Conservation (phyloP, 352 stramenopile species). For the Globisporangium rhizosaccharum region DNA sequence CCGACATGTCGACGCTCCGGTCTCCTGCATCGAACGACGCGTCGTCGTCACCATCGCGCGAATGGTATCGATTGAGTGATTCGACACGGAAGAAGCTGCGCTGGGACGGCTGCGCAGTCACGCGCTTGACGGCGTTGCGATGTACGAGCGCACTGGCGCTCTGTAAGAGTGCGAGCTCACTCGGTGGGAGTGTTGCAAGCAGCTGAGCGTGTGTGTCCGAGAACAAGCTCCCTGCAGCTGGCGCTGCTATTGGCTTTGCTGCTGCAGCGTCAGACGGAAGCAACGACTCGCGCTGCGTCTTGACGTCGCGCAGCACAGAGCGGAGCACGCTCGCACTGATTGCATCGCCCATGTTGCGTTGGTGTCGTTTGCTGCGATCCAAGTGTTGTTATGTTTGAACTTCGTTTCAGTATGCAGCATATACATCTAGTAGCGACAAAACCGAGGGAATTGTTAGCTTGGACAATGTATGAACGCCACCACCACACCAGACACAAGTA, state of each 20-base stretch:
- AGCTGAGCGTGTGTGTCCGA: conserved; percentile 41
- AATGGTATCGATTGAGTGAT: conserved; percentile 55
- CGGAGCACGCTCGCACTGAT: conserved; percentile 32
- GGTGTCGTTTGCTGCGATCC: background rate
- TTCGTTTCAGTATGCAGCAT: background rate
- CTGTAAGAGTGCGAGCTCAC: conserved; percentile 47
- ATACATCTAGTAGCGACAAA: too few relatives aligned
- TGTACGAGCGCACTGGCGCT: conserved; percentile 50
- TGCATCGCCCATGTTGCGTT: conserved; percentile 4
- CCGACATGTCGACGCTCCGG: conserved; percentile 8
- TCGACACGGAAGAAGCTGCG: conserved; percentile 61
- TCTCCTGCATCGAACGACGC: background rate
- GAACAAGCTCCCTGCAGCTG: conserved; percentile 13
- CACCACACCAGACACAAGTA: too few relatives aligned
- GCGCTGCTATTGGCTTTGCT: background rate
- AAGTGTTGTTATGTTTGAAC: too few relatives aligned
- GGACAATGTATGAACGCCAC: too few relatives aligned
- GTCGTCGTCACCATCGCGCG: conserved; percentile 1
- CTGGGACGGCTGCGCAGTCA: conserved; percentile 38
- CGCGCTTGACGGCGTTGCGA: conserved; percentile 33
- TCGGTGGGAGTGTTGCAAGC: conserved; percentile 27
- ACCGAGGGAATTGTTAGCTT: too few relatives aligned
- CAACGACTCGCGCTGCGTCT: conserved; percentile 13
- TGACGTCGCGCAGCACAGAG: conserved; percentile 38
- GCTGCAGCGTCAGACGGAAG: background rate